Conservation (phyloP, 2,329 filamentous ascomycete species). For the Fusarium sp. region DNA sequence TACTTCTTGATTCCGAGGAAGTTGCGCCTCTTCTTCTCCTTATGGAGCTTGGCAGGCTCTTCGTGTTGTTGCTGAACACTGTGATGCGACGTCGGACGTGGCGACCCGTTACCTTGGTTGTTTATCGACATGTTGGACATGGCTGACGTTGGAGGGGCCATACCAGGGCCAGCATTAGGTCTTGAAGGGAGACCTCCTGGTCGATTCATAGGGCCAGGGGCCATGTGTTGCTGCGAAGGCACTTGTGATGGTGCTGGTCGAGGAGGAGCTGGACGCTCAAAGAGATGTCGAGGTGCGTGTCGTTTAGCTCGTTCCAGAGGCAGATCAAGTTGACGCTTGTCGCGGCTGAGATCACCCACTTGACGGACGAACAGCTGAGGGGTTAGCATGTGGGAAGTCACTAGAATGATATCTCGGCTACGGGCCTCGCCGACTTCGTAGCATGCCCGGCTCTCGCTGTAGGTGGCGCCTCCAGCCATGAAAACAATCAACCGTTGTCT, state of each 20-base stretch:
- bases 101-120: constrained; percentile 36
- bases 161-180: constrained; percentile 41
- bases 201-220: constrained; percentile 39
- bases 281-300: constrained; percentile 87
- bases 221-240: constrained; percentile 24
- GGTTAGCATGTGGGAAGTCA: constrained; percentile 92
- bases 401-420: constrained; percentile 86
- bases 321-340: constrained; percentile 81
- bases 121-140: constrained; percentile 69
- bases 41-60: constrained; percentile 60
- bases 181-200: constrained; percentile 48
- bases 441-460: constrained; percentile 88
- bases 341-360: constrained; percentile 80
- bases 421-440: constrained; percentile 84
- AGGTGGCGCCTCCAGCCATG: constrained; percentile 94
- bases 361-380: constrained; percentile 87
- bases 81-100: constrained; percentile 36
- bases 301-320: constrained; percentile 84
- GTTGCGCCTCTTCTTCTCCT: constrained; percentile 73
- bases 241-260: constrained; percentile 55
- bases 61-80: constrained; percentile 36
- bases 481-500: constrained; percentile 93
- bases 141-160: constrained; percentile 62
- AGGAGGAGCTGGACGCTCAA: constrained; percentile 75
- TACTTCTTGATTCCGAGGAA: constrained; percentile 72